Conservation (phyloP, 1,139 yeast genomes). For the Geotrichum histeridarum region DNA sequence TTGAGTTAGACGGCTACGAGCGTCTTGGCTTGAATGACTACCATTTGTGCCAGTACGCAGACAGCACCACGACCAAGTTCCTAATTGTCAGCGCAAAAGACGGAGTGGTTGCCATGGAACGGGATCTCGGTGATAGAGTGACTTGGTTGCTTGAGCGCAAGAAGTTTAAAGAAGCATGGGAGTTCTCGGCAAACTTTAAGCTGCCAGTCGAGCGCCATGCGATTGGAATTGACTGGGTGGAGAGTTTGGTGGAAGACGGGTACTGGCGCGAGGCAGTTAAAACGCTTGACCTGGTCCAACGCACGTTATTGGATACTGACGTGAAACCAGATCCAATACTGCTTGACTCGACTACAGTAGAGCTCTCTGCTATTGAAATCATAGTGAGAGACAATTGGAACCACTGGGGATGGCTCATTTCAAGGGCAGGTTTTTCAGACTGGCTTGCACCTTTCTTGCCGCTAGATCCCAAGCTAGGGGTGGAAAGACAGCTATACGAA, state of each 20-base stretch:
- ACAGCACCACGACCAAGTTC: slow-evolving; percentile 39
- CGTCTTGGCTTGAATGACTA: slow-evolving; percentile 76
- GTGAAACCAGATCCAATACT: background rate
- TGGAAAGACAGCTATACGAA: slow-evolving; percentile 46
- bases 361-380: background rate
- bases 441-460: slow-evolving; percentile 55
- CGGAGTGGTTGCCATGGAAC: slow-evolving; percentile 68
- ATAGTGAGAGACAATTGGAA: slow-evolving; percentile 51
- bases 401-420: slow-evolving; percentile 53
- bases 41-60: slow-evolving; percentile 40
- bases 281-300: slow-evolving; percentile 46
- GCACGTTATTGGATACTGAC: slow-evolving; percentile 28
- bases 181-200: slow-evolving; percentile 56
- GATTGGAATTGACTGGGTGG: slow-evolving; percentile 61
- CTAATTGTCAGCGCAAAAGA: slow-evolving; percentile 75
- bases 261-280: slow-evolving; percentile 55
- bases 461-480: slow-evolving; percentile 35
- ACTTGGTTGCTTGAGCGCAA: slow-evolving; percentile 62
- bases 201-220: slow-evolving; percentile 48
- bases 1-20: slow-evolving; percentile 51
- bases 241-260: slow-evolving; percentile 45
- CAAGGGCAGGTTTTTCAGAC: slow-evolving; percentile 46
- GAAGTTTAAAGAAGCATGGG: slow-evolving; percentile 67
- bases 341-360: background rate
- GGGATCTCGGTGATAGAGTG: slow-evolving; percentile 61